phyloP scores from a whole-genome alignment of 2,329 filamentous ascomycete genomes.

The Rosellinia necatrix region DNA sequence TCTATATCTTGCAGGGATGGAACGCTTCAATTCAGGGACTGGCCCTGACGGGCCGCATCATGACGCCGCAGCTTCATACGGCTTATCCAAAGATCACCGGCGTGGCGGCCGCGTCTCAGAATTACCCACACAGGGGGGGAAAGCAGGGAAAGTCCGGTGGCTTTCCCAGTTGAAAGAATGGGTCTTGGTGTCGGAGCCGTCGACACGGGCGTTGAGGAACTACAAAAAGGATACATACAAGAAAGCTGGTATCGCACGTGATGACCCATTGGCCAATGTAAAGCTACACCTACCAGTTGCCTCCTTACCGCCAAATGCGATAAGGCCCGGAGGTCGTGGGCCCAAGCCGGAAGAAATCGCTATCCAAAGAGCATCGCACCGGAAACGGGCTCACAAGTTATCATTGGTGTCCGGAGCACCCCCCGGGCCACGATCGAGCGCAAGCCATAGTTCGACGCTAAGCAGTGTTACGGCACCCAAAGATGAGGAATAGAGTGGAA shows the following conservation, averaged over 20 bases:
- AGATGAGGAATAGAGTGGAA: neutral
- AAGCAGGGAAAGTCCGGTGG: conserved; percentile 44
- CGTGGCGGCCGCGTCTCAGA: conserved; percentile 20
- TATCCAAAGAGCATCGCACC: conserved; percentile 42
- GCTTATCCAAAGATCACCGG: conserved; percentile 5
- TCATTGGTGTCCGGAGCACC: conserved; percentile 26
- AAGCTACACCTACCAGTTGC: conserved; percentile 54
- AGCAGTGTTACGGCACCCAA: conserved; percentile 29
- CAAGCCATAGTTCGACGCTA: conserved; percentile 34
- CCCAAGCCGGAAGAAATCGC: conserved; percentile 52
- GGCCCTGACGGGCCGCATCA: conserved; percentile 9
- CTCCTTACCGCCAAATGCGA: conserved; percentile 50
- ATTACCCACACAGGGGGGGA: conserved; percentile 34
- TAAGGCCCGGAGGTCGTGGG: conserved; percentile 49
- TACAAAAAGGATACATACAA: conserved; percentile 50
- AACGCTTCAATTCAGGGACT: conserved; percentile 1
- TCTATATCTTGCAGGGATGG: conserved; percentile 23
- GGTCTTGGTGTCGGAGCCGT: conserved; percentile 55
- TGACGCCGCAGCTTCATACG: neutral
- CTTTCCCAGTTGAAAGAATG: conserved; percentile 52
- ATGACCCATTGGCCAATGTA: conserved; percentile 49
- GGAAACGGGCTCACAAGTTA: conserved; percentile 39
- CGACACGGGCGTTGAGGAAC: conserved; percentile 52
- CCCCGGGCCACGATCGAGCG: conserved; percentile 33
- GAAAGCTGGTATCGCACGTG: conserved; percentile 49